Percentiles rank a stretch among this genome's conserved stretches.
These are phyloP conservation scores for Taiwanofungus camphoratus DNA, from an alignment of 1,284 basidiomycete genomes.

Conservation along the genomic window DNA sequence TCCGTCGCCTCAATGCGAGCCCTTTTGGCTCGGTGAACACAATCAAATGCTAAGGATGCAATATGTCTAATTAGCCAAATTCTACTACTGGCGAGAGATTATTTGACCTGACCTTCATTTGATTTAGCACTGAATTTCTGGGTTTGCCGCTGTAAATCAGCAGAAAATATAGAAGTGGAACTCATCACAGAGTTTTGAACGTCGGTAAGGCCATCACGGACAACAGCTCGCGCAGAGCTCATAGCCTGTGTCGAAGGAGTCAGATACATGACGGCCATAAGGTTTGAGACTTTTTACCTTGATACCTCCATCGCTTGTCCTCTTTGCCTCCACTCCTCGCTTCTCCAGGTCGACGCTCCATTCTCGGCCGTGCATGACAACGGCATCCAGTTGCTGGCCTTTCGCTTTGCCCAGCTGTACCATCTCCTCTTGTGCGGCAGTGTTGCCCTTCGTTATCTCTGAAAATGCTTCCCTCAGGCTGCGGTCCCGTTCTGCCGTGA, in stretches of 20 bases:
- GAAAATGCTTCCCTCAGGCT: constrained; percentile 59
- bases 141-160: constrained; percentile 46
- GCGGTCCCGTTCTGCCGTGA: constrained; percentile 62
- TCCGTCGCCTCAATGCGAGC: constrained; percentile 57
- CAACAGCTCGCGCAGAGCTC: constrained; percentile 32
- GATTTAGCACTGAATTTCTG: constrained; percentile 40
- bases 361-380: constrained; percentile 35
- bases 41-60: constrained; percentile 46
- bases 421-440: constrained; percentile 47
- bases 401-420: constrained; percentile 44
- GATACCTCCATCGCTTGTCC: constrained; percentile 49
- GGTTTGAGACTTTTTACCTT: constrained; percentile 40
- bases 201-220: constrained; percentile 39
- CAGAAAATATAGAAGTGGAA: constrained; percentile 47
- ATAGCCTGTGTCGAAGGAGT: constrained; percentile 33
- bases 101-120: constrained; percentile 38
- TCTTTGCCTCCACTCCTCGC: constrained; percentile 45
- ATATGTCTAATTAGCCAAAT: not conserved
- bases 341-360: constrained; percentile 40
- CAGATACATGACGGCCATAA: not conserved
- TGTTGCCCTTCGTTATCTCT: constrained; percentile 51
- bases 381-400: constrained; percentile 37
- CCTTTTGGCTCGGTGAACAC: constrained; percentile 56
- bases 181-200: constrained; percentile 41
- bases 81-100: not conserved